Conservation (phyloP, 371 early-diverging fungal genomes). For the Mortierella polycephala region DNA sequence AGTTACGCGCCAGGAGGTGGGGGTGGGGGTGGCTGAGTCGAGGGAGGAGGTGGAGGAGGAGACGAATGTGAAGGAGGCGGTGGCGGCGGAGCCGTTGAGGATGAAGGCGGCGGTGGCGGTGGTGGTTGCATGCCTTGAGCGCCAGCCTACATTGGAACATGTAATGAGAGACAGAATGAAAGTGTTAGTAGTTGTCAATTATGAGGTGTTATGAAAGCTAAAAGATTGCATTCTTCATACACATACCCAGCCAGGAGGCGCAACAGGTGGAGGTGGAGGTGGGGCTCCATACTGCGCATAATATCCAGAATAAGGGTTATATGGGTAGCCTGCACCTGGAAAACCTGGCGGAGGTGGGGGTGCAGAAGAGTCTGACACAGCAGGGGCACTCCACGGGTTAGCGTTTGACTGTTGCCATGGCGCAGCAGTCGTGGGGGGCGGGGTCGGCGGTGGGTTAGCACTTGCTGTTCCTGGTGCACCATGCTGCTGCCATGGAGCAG, state of each 20-base stretch:
- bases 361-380: conserved; percentile 22
- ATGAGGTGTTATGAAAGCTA: not conserved
- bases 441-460: conserved; percentile 16
- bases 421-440: conserved; percentile 25
- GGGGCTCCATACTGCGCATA: conserved; percentile 32
- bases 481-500: conserved; percentile 67
- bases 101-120: conserved; percentile 27
- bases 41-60: conserved; percentile 21
- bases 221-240: not conserved
- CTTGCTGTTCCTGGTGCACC: conserved; percentile 35
- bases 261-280: conserved; percentile 43
- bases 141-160: conserved; percentile 7
- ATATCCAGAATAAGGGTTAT: conserved; percentile 41
- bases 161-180: not conserved
- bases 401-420: conserved; percentile 33
- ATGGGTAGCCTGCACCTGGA: conserved; percentile 26
- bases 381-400: conserved; percentile 27
- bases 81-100: conserved; percentile 30
- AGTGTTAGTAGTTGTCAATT: not conserved
- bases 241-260: conserved; percentile 38
- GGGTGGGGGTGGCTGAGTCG: conserved; percentile 1
- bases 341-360: conserved; percentile 42
- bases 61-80: conserved; percentile 29
- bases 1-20: conserved; percentile 32
- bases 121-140: conserved; percentile 45